Percentiles rank a stretch among this genome's conserved stretches.
Evolutionary conservation across 805 yeast genomes (phyloP).

Genomic region (Dipodascopsis tothii): DNA sequence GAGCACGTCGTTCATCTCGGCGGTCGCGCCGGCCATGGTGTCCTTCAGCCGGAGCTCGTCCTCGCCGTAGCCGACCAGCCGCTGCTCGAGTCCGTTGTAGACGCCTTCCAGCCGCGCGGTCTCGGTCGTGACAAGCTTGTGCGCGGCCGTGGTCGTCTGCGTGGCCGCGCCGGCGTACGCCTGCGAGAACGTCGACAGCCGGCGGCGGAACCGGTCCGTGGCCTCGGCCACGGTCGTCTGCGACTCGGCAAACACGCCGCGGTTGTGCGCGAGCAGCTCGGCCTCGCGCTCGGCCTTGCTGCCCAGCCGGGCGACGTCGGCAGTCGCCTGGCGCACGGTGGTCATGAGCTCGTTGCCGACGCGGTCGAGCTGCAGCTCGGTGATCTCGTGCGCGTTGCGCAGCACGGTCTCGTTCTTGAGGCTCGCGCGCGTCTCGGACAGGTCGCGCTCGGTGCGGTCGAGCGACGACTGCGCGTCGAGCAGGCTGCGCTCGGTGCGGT

Average conservation of each 20-base stretch:
- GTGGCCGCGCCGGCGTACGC: conserved; percentile 37
- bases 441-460: conserved; percentile 11
- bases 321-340: conserved; percentile 22
- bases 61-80: conserved; percentile 7
- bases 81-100: conserved; percentile 16
- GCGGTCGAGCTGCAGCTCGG: conserved; percentile 27
- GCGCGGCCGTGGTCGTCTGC: conserved; percentile 5
- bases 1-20: conserved; percentile 19
- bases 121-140: conserved; percentile 12
- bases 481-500: conserved; percentile 7
- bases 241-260: conserved; percentile 9
- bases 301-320: conserved; percentile 21
- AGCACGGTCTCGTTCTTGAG: conserved; percentile 24
- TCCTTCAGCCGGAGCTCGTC: conserved; percentile 9
- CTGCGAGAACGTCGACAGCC: conserved; percentile 26
- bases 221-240: conserved; percentile 38
- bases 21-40: conserved; percentile 13
- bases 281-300: conserved; percentile 18
- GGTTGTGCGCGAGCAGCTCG: conserved; percentile 13
- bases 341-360: conserved; percentile 25
- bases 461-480: conserved; percentile 17
- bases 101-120: conserved; percentile 14
- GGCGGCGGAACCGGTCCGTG: conserved; percentile 49
- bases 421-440: conserved; percentile 13
- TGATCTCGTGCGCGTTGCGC: conserved; percentile 27